Evolutionary conservation across 768 basidiomycete genomes (phyloP).

Genomic region (Strobilomyces echinocephalus): DNA sequence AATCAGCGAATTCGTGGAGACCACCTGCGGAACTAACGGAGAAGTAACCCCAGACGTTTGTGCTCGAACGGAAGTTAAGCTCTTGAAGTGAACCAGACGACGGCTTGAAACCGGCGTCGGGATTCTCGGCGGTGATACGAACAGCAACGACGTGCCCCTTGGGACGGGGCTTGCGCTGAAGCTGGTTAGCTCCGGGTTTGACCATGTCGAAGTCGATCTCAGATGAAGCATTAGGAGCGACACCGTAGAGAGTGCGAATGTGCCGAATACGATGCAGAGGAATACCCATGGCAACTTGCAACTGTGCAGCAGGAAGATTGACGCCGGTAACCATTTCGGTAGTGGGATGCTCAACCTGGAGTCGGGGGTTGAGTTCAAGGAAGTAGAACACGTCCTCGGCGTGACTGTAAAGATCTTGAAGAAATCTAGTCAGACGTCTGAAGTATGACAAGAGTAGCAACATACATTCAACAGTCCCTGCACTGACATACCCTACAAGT

Average conservation of each 20-base stretch:
- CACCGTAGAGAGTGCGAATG: conserved; percentile 93
- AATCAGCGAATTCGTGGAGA: conserved; percentile 98
- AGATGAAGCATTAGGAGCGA: conserved; percentile 81
- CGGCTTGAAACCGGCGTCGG: conserved; percentile 99
- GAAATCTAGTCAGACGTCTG: conserved; percentile 1
- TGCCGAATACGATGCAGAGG: conserved; percentile 93
- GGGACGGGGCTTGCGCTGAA: conserved; percentile 91
- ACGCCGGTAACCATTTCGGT: conserved; percentile 99
- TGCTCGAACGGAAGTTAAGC: conserved; percentile 98
- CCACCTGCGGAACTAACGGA: conserved; percentile 94
- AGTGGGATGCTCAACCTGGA: conserved; percentile 99
- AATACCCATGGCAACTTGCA: conserved; percentile 97
- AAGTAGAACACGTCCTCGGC: conserved; percentile 94
- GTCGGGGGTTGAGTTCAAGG: conserved; percentile 97
- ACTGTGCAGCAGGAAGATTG: conserved; percentile 94
- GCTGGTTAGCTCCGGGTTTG: conserved; percentile 78
- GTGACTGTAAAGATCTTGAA: conserved; percentile 87
- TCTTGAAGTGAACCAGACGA: conserved; percentile 96
- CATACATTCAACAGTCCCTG: conserved; percentile 95
- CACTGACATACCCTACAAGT: conserved; percentile 97
- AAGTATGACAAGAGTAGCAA: background rate
- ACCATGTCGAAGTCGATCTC: conserved; percentile 97
- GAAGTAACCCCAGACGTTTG: conserved; percentile 99
- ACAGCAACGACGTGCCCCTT: conserved; percentile 99
- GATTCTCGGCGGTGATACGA: conserved; percentile 98